phyloP scores from a whole-genome alignment of 768 basidiomycete genomes.

The Candolleomyces efflorescens region DNA sequence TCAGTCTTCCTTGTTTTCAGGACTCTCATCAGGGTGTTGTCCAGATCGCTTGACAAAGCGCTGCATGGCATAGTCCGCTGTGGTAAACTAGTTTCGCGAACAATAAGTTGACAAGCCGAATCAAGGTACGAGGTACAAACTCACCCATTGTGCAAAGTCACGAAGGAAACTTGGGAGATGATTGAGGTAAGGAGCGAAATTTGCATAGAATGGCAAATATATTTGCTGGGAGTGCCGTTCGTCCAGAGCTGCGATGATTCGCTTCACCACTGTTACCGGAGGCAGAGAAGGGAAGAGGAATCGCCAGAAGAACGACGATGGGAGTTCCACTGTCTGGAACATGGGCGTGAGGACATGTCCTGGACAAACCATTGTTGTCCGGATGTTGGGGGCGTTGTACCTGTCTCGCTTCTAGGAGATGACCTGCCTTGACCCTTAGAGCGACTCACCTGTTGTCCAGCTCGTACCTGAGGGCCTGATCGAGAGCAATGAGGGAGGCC shows the following conservation, averaged over 20 bases:
- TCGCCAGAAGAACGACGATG: conserved; percentile 45
- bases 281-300: conserved; percentile 78
- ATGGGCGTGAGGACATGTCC: conserved; percentile 77
- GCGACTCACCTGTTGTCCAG: conserved; percentile 65
- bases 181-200: conserved; percentile 52
- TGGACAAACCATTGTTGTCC: conserved; percentile 84
- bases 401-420: conserved; percentile 25
- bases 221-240: conserved; percentile 71
- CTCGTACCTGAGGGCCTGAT: conserved; percentile 86
- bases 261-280: conserved; percentile 74
- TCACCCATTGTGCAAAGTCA: conserved; percentile 76
- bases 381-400: conserved; percentile 71
- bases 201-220: conserved; percentile 66
- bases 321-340: conserved; percentile 58
- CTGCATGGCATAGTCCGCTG: conserved; percentile 70
- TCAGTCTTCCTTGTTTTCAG: conserved; percentile 18
- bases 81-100: conserved; percentile 42
- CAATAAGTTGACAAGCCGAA: not conserved
- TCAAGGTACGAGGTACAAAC: conserved; percentile 11
- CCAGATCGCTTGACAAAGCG: conserved; percentile 64
- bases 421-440: not conserved
- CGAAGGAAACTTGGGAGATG: conserved; percentile 68
- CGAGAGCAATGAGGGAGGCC: conserved; percentile 76
- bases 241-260: conserved; percentile 78
- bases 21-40: conserved; percentile 51